Base-by-base conservation (phyloP, 495 filamentous ascomycete species). In the Penicillium coprophilum region DNA sequence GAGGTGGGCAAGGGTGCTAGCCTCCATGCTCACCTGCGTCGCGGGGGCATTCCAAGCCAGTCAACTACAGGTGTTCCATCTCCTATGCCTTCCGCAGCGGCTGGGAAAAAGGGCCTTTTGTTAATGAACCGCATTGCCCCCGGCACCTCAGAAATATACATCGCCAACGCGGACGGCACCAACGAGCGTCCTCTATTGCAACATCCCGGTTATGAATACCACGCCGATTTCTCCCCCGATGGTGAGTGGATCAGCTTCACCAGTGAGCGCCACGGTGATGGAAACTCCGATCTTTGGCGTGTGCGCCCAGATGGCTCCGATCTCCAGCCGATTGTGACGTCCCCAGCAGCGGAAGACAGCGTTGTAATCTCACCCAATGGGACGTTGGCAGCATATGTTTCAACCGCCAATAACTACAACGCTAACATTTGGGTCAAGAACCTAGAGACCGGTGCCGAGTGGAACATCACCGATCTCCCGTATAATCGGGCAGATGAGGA, bases 91-190 rank as follows among this genome's bases (percentile, higher is more conserved):
- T 27, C 23, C 12, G 0, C 23, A 4, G 23, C 23, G 7, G n/a
- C 24, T 27, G 36, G 27, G 0, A 66, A 61, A 21, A 65, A 71
- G 13, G 64, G 65, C 11, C 51, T 68, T 0, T 59, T 73, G 30
- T 44, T 58, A 23, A 68, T 69, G 71, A 76, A 75, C 52, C 65
- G 72, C 10, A 72, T 76, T 48, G 59, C 58, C 8, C 70, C 73
- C 0, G 63, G 62, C 0, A 63, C 53, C 0, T 73, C 71, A 5
- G 24, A 63, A 30, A 50, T 75, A 0, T 76, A 70, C 38, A 61
- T 76, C 9, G 63, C 71, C 43, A 63, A 72, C 32, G 57, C 59
- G 0, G 65, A 76, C 43, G 69, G 72, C 20, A 63, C 46, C 9
- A 63, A 68, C 44, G 73, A 70, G n/a, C 59, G 60, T 10, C 49